Evolutionary conservation across 176 grass and related monocot species (phyloP).

Genomic region (Thinopyrum elongatum): DNA sequence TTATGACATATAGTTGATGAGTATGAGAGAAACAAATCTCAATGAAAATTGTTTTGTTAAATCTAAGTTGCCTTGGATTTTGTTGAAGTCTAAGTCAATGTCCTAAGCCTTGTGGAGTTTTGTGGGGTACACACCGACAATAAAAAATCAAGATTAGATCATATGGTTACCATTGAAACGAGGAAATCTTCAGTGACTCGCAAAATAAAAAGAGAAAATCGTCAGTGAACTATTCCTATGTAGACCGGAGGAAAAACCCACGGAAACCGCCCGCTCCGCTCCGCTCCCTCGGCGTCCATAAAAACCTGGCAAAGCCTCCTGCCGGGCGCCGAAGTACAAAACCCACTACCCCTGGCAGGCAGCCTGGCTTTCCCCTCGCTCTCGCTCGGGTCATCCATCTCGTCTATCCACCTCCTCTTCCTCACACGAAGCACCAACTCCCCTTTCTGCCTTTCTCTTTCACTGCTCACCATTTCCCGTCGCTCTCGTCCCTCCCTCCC

Average conservation of each 20-base stretch:
- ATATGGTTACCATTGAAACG: no score
- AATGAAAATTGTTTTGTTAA: no score
- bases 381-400: background rate
- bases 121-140: no score
- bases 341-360: background rate
- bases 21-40: no score
- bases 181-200: no score
- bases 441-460: constrained; percentile 74
- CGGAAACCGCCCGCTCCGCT: background rate
- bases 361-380: background rate
- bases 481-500: constrained; percentile 27
- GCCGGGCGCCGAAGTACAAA: background rate
- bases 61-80: no score
- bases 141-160: no score
- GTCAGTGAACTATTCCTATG: no score
- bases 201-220: no score
- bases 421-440: constrained; percentile 26
- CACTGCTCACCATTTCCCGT: constrained; percentile 67
- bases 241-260: background rate
- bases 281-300: background rate
- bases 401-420: background rate
- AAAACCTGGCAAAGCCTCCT: background rate
- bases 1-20: no score
- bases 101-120: no score
- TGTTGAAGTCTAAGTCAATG: no score